Conservation (phyloP, 371 early-diverging fungal species). For the Mucor velutinosus region DNA sequence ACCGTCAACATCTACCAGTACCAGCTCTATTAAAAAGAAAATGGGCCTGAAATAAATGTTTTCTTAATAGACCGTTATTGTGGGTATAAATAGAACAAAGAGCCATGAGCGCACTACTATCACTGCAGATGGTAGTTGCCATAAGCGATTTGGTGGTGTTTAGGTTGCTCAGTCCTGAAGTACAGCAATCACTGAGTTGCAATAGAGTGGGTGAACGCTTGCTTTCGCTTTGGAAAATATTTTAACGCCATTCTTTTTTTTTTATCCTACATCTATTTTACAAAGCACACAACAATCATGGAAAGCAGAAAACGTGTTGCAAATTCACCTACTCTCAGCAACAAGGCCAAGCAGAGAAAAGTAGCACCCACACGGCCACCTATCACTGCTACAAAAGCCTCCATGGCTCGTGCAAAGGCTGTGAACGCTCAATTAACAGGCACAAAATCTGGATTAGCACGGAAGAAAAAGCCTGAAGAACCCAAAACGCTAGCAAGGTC, state of each 20-base stretch:
- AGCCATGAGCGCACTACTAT: no score
- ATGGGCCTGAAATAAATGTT: neutral
- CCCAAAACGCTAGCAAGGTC: conserved; percentile 9
- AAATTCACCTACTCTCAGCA: neutral
- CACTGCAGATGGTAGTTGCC: no score
- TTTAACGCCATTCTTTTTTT: neutral
- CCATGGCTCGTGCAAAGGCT: conserved; percentile 26
- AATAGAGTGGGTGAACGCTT: neutral
- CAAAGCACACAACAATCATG: no score
- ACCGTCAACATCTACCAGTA: neutral
- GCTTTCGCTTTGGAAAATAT: neutral
- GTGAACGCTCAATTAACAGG: conserved; percentile 13
- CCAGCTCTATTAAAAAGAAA: neutral
- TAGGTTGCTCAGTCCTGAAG: neutral
- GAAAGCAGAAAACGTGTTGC: neutral
- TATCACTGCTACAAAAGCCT: conserved; percentile 22
- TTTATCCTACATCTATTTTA: neutral
- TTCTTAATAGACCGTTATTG: no score
- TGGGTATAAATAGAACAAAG: no score
- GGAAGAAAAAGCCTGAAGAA: neutral
- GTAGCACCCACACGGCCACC: neutral
- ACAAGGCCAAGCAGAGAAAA: neutral
- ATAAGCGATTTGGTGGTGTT: neutral
- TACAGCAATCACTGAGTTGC: neutral
- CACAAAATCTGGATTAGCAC: neutral